Evolutionary conservation across 139 green algal species (phyloP).

Genomic region (Picochlorum sp.): DNA sequence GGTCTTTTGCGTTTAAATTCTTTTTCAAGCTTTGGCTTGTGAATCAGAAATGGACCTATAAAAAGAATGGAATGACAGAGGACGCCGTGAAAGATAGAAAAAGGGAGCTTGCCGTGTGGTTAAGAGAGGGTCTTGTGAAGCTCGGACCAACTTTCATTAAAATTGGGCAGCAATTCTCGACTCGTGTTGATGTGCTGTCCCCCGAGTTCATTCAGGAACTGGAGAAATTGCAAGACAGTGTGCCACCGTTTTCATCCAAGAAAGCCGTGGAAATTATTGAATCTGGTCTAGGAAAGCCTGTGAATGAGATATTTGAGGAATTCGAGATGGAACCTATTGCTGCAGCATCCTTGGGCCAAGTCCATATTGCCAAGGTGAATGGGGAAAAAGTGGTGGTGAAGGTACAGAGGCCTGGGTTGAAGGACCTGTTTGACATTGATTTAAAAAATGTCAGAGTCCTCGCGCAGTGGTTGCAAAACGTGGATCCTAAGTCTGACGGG

Average conservation of each 20-base stretch:
- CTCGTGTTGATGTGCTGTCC: conserved; percentile 65
- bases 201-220: conserved; percentile 93
- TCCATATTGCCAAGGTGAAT: conserved; percentile 27
- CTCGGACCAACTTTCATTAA: conserved; percentile 87
- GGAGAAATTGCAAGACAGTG: conserved; percentile 92
- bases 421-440: conserved; percentile 76
- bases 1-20: conserved; percentile 85
- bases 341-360: conserved; percentile 84
- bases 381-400: conserved; percentile 70
- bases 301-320: conserved; percentile 68
- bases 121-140: conserved; percentile 77
- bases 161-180: conserved; percentile 63
- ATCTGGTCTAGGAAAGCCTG: conserved; percentile 53
- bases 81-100: conserved; percentile 15
- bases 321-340: conserved; percentile 85
- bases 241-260: conserved; percentile 78
- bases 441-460: conserved; percentile 70
- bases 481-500: conserved; percentile 94
- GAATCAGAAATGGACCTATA: conserved; percentile 57
- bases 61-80: conserved; percentile 55
- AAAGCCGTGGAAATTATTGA: conserved; percentile 73
- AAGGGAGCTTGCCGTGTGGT: conserved; percentile 66
- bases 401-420: conserved; percentile 67
- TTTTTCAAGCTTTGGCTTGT: conserved; percentile 51
- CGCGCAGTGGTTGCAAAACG: conserved; percentile 55